These are phyloP conservation scores for Hymenoscyphus linearis DNA, from an alignment of 2,329 filamentous ascomycete species.

Conservation along the genomic window DNA sequence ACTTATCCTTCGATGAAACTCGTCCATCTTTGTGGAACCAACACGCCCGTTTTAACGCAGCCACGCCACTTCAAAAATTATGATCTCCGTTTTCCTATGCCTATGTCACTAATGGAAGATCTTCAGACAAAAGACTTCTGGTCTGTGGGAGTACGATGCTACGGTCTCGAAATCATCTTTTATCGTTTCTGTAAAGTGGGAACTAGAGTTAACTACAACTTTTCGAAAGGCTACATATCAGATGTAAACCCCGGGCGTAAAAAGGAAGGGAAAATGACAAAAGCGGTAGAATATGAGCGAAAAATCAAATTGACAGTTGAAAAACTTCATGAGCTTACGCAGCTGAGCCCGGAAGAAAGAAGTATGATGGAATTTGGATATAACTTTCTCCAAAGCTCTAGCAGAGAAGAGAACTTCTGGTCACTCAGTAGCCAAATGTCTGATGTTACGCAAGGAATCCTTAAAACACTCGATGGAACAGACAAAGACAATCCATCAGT, in stretches of 20 bases:
- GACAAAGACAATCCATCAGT: not conserved
- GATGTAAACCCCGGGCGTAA: not conserved
- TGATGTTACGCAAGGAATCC: not conserved
- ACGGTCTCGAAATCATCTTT: not conserved
- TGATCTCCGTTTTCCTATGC: not conserved
- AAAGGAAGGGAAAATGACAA: not conserved
- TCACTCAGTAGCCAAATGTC: not conserved
- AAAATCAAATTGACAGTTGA: not conserved
- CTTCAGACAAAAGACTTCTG: not conserved
- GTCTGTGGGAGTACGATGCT: not conserved
- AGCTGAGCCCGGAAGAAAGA: not conserved
- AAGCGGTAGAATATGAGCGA: not conserved
- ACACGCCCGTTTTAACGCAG: not conserved
- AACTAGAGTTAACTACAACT: not conserved
- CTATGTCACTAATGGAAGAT: not conserved
- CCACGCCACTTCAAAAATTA: not conserved
- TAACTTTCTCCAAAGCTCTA: not conserved
- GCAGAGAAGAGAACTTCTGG: not conserved
- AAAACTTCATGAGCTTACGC: not conserved
- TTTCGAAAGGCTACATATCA: not conserved
- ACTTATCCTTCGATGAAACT: not conserved
- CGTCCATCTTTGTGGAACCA: not conserved
- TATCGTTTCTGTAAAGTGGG: not conserved
- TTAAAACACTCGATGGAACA: not conserved
- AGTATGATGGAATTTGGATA: not conserved